phyloP scores from a whole-genome alignment of 1,284 basidiomycete species.

The Austroboletus niveus region DNA sequence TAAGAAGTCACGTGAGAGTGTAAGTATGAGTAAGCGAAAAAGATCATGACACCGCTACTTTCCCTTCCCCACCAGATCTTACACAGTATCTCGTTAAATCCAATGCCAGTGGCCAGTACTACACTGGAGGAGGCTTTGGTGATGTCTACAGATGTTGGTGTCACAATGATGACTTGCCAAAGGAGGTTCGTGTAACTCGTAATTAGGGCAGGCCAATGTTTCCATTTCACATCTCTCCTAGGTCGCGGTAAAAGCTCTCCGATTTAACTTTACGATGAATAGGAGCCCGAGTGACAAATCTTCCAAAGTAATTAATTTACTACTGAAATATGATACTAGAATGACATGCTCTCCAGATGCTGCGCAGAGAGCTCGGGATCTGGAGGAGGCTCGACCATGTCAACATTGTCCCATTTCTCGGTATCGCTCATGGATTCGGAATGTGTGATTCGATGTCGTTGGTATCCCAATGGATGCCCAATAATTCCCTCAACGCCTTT shows the following conservation, averaged over 20 bases:
- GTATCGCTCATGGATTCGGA: not conserved
- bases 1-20: too few relatives aligned
- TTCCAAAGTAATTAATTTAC: not conserved
- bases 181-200: slow-evolving; percentile 1
- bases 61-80: not conserved
- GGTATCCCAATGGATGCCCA: not conserved
- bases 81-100: not conserved
- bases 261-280: not conserved
- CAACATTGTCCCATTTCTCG: not conserved
- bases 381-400: not conserved
- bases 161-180: not conserved
- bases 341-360: not conserved
- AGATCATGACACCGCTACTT: too few relatives aligned
- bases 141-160: slow-evolving; percentile 10
- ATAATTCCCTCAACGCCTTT: not conserved
- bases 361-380: slow-evolving; percentile 8
- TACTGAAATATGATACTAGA: not conserved
- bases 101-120: not conserved
- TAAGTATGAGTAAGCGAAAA: too few relatives aligned
- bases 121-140: not conserved
- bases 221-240: not conserved
- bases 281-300: not conserved
- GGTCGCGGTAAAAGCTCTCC: slow-evolving; percentile 19
- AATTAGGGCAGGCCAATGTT: not conserved
- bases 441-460: not conserved